phyloP scores from a whole-genome alignment of 441 rosid genomes.

The Lepidium campestre region DNA sequence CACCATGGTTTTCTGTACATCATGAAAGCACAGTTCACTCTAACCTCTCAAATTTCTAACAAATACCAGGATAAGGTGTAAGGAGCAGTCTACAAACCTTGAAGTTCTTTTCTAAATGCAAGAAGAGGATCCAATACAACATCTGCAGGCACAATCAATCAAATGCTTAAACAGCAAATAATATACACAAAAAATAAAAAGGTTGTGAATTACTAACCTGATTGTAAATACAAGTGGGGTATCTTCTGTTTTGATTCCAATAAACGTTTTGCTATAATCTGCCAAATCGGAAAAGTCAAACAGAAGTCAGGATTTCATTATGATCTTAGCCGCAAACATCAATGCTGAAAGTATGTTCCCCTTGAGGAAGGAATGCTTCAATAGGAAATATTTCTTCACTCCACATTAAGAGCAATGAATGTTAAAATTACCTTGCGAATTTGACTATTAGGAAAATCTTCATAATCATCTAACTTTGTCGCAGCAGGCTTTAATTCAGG shows the following conservation, averaged over 20 bases:
- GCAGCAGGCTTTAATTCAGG: constrained; percentile 39
- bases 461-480: constrained; percentile 53
- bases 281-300: constrained; percentile 24
- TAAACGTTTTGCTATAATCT: constrained; percentile 86
- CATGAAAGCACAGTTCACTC: constrained; percentile 22
- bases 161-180: constrained; percentile 20
- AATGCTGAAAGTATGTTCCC: constrained; percentile 6
- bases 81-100: constrained; percentile 48
- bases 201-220: constrained; percentile 45
- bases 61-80: constrained; percentile 1
- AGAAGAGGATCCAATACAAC: constrained; percentile 93
- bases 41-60: constrained; percentile 15
- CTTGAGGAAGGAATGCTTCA: neutral
- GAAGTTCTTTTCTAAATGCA: constrained; percentile 83
- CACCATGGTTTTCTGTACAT: constrained; percentile 72
- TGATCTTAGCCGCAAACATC: constrained; percentile 12
- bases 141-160: constrained; percentile 45
- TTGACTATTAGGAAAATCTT: constrained; percentile 91
- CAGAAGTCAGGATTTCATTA: constrained; percentile 5
- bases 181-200: constrained; percentile 11
- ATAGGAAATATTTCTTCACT: neutral
- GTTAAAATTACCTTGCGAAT: constrained; percentile 77
- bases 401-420: neutral
- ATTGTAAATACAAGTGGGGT: constrained; percentile 86
- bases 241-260: constrained; percentile 93